These are phyloP conservation scores for Saprolegnia diclina DNA, from an alignment of 352 stramenopile species.

Conservation along the genomic window DNA sequence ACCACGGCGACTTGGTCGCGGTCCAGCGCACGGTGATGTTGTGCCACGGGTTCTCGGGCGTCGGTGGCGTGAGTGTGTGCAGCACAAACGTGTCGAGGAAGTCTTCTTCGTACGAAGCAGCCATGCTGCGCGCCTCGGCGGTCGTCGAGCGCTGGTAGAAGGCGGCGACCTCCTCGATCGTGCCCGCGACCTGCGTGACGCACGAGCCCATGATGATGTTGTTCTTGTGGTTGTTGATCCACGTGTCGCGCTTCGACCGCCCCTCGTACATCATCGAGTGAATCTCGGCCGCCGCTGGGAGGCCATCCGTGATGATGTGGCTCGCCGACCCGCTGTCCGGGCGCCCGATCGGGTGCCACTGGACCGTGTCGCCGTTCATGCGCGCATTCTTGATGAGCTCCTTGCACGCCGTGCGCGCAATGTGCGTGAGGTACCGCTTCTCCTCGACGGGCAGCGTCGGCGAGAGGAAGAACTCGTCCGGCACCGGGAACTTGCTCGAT, in stretches of 20 bases:
- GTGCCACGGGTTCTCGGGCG: constrained; percentile 45
- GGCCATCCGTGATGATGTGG: neutral
- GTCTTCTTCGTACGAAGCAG: constrained; percentile 13
- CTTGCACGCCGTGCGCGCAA: constrained; percentile 26
- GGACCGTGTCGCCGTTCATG: constrained; percentile 20
- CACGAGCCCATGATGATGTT: constrained; percentile 26
- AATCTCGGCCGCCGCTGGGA: neutral
- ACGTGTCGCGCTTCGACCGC: constrained; percentile 21
- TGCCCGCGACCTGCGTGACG: constrained; percentile 22
- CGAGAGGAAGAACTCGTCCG: constrained; percentile 13
- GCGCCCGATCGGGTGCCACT: constrained; percentile 20
- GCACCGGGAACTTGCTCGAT: constrained; percentile 19
- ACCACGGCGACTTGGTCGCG: constrained; percentile 18
- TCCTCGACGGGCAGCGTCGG: constrained; percentile 15
- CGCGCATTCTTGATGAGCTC: constrained; percentile 26
- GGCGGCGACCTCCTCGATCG: constrained; percentile 20
- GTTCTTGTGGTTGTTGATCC: constrained; percentile 12
- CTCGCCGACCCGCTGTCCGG: neutral
- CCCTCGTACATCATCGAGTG: constrained; percentile 24
- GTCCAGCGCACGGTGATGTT: constrained; percentile 84
- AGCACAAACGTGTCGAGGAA: constrained; percentile 21
- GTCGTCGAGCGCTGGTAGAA: constrained; percentile 24
- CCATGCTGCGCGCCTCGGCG: constrained; percentile 10
- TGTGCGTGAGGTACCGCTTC: constrained; percentile 25
- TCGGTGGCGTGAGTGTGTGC: constrained; percentile 8